Evolutionary conservation across 2,329 filamentous ascomycete species (phyloP).

Genomic region (Hypoxylon sp.): DNA sequence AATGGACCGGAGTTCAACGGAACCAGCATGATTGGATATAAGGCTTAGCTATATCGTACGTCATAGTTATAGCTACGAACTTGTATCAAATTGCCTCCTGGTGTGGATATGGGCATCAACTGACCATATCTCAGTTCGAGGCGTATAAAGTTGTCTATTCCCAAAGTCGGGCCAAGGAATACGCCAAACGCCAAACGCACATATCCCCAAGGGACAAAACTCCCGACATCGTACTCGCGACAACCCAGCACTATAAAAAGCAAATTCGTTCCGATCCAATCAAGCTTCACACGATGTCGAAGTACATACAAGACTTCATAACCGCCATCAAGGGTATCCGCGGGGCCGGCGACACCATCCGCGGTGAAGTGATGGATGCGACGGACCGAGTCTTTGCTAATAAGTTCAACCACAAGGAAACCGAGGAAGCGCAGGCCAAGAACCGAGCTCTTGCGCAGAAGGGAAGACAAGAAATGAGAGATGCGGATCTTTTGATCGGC

Average conservation of each 20-base stretch:
- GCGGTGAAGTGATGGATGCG: conserved; percentile 47
- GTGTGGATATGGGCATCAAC: neutral
- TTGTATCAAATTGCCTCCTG: neutral
- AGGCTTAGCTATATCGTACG: neutral
- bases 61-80: neutral
- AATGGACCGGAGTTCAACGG: neutral
- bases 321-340: conserved; percentile 50
- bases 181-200: neutral
- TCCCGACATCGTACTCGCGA: neutral
- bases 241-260: neutral
- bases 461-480: conserved; percentile 44
- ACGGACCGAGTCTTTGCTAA: conserved; percentile 49
- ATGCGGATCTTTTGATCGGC: conserved; percentile 45
- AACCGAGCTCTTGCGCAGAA: conserved; percentile 44
- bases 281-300: conserved; percentile 44
- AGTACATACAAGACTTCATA: conserved; percentile 50
- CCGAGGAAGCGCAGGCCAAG: conserved; percentile 43
- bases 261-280: neutral
- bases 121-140: neutral
- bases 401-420: conserved; percentile 42
- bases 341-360: conserved; percentile 50
- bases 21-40: neutral
- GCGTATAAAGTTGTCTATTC: neutral
- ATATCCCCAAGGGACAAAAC: neutral
- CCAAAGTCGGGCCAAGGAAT: neutral